These are phyloP conservation scores for Yamadazyma friedrichii DNA, from an alignment of 1,139 yeast genomes.

Conservation along the genomic window DNA sequence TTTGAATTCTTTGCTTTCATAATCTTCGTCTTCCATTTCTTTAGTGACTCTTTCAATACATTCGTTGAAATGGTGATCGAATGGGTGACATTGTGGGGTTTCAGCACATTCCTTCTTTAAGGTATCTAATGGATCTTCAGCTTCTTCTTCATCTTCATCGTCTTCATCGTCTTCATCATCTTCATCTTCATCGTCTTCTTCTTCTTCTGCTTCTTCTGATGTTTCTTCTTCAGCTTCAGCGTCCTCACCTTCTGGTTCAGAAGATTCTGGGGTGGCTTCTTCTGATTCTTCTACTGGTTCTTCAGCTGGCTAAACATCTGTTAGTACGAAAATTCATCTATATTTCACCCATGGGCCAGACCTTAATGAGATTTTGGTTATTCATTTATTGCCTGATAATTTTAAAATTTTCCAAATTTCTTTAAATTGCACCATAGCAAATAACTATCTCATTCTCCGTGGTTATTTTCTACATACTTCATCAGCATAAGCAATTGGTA, in stretches of 20 bases:
- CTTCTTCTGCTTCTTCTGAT: slow-evolving; percentile 47
- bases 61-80: slow-evolving; percentile 87
- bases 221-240: slow-evolving; percentile 34
- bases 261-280: slow-evolving; percentile 19
- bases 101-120: slow-evolving; percentile 68
- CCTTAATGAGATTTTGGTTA: too few relatives aligned
- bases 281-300: slow-evolving; percentile 7
- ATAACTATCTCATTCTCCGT: neutral
- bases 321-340: slow-evolving; percentile 7
- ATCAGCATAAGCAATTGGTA: slow-evolving; percentile 89
- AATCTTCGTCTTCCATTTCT: slow-evolving; percentile 79
- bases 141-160: slow-evolving; percentile 78
- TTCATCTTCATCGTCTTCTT: slow-evolving; percentile 60
- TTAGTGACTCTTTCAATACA: slow-evolving; percentile 93
- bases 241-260: slow-evolving; percentile 5
- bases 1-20: slow-evolving; percentile 77
- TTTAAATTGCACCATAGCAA: too few relatives aligned
- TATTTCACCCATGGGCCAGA: too few relatives aligned
- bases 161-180: slow-evolving; percentile 74
- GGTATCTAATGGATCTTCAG: slow-evolving; percentile 64
- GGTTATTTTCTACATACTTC: slow-evolving; percentile 47
- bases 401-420: too few relatives aligned
- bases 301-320: slow-evolving; percentile 7
- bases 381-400: too few relatives aligned
- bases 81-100: slow-evolving; percentile 67